Evolutionary conservation across 2,329 filamentous ascomycete species (phyloP).

Genomic region (Hypoxylon sp.): DNA sequence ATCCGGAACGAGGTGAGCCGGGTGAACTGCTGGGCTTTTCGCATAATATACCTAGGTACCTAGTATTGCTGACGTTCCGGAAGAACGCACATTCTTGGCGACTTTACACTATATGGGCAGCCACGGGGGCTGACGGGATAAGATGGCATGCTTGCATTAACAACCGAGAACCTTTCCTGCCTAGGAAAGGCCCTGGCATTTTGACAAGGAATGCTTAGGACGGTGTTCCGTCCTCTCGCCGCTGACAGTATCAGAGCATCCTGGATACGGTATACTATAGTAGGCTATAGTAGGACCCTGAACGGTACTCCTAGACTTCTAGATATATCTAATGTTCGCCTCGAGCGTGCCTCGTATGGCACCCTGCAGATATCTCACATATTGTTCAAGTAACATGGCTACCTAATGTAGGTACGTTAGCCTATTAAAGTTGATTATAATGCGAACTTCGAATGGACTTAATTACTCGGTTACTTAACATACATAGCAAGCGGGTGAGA

Average conservation of each 20-base stretch:
- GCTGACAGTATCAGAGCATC: conserved; percentile 27
- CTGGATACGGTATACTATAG: conserved; percentile 41
- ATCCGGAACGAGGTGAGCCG: conserved; percentile 36
- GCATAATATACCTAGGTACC: conserved; percentile 16
- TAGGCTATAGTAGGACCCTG: too few species aligned
- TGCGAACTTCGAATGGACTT: neutral
- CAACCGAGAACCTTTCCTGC: conserved; percentile 10
- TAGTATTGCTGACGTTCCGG: conserved; percentile 32
- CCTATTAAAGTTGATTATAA: conserved; percentile 3
- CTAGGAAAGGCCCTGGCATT: conserved; percentile 18
- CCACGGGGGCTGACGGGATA: conserved; percentile 15
- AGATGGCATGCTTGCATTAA: conserved; percentile 32
- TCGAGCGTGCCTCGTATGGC: conserved; percentile 36
- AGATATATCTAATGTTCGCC: too few species aligned
- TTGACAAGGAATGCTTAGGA: conserved; percentile 32
- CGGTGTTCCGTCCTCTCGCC: conserved; percentile 17
- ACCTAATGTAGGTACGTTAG: too few species aligned
- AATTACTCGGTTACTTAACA: too few species aligned
- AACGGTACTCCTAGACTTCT: conserved; percentile 6
- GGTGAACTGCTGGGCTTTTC: conserved; percentile 26
- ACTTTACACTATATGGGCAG: too few species aligned
- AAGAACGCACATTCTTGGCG: conserved; percentile 27
- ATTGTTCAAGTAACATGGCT: conserved; percentile 7
- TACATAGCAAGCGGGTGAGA: too few species aligned
- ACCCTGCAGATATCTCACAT: conserved; percentile 21